Base-by-base conservation (phyloP, 1,139 yeast genomes). In the Pichiaceae sp. region DNA sequence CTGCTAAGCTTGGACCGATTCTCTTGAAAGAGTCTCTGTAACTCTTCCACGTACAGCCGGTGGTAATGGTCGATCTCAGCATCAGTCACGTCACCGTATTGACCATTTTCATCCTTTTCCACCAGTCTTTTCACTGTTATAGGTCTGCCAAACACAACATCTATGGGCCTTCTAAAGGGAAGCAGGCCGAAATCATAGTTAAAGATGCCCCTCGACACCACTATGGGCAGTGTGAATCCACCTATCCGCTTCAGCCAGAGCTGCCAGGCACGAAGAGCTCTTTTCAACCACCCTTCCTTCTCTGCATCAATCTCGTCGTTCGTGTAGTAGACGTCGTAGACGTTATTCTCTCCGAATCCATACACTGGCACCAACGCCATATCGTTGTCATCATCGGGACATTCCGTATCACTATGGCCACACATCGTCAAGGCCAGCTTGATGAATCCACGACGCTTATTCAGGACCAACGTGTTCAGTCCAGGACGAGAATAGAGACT, bases 131-230 rank as follows among this genome's bases (percentile, higher is more conserved):
- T 35, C n/a, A 54, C 40, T 4, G 42, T 28, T 17, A 91, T 82
- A 2, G 98, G 96, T 29, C 64, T 64, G 0, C 98, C 98, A 32
- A 83, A 75, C 27, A 84, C 86, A 18, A 89, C 72, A 46, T 84
- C 71, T 38, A 91, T 81, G 1, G 89, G 86, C 40, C 79, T 72
- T 46, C 96, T 68, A 56, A 75, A 89, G 1, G 98, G 97, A 43
- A 93, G 62, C 30, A 91, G 64, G 0, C 98, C 98, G 61, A 84
- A 85, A 54, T 89, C 95, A 52, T 89, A 85, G 50, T 89, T 86
- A 60, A 91, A 87, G 1, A 91, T 71, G 0, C 98, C 97, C 36
- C 97, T 68, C 0, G 96, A 96, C 53, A 87, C 82, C 62, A 91
- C 83, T 41, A 91, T 73, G 1, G 98, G 98, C 14, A 91, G 54